These are phyloP conservation scores for Plasmodium inui DNA, from an alignment of 169 alveolate species.

Conservation along the genomic window DNA sequence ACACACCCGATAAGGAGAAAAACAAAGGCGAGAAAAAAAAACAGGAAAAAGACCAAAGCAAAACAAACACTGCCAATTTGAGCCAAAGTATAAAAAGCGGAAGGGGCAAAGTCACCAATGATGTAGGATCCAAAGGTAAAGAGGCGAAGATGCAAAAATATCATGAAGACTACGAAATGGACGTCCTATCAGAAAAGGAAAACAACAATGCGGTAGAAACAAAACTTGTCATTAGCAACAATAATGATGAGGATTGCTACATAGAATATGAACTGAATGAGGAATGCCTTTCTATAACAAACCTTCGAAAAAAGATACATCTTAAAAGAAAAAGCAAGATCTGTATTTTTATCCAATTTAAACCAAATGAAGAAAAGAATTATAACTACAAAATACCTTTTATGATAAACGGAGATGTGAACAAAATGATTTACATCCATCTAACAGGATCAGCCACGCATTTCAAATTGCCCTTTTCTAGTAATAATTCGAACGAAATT, in stretches of 20 bases:
- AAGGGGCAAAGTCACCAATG: background rate
- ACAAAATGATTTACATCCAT: constrained; percentile 21
- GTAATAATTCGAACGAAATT: constrained; percentile 63
- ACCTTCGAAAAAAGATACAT: constrained; percentile 13
- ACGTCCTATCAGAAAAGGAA: constrained; percentile 4
- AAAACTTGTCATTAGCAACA: constrained; percentile 42
- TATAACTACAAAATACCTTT: constrained; percentile 59
- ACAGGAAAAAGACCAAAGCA: constrained; percentile 8
- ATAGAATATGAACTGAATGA: constrained; percentile 64
- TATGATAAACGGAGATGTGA: constrained; percentile 35
- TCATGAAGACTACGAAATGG: constrained; percentile 2
- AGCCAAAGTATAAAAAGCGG: background rate
- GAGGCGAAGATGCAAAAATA: background rate
- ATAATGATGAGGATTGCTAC: constrained; percentile 65
- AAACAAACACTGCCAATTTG: background rate
- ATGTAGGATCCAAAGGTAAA: background rate
- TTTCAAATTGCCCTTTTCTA: constrained; percentile 53
- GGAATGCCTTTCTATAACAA: constrained; percentile 27
- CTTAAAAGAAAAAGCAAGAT: constrained; percentile 27
- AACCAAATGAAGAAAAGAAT: constrained; percentile 53
- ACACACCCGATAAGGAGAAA: background rate
- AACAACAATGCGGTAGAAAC: constrained; percentile 14
- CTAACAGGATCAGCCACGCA: constrained; percentile 53
- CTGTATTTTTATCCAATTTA: constrained; percentile 28
- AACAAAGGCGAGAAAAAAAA: background rate